Base-by-base conservation (phyloP, 164 flowering plant species). In the Brasenia schreberi region DNA sequence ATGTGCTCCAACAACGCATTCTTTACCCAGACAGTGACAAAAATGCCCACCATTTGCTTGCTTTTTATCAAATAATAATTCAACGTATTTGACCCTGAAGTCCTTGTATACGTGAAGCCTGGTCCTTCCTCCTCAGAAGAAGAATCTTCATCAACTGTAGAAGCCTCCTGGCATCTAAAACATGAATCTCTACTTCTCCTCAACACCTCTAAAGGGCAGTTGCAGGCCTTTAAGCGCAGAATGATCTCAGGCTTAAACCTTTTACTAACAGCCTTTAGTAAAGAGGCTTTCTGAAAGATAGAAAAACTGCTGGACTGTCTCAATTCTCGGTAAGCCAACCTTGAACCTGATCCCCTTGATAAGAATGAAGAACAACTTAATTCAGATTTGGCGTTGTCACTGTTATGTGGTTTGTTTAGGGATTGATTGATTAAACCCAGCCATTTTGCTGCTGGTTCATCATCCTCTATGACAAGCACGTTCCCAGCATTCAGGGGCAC, bases 401-500 rank as follows among this genome's bases (percentile, higher is more conserved):
- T 61, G 19, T n/a, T 52, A 18, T 59, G 53, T 16, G 77, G 63
- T 67, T 75, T 77, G 74, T 90, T 90, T 62, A 90, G 76, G n/a
- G 97, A 79, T 58, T 82, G 84, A 71, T 83, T 82, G 43, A 90
- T 82, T 14, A 88, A 66, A 33, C 78, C 64, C 7, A 90, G 81
- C 97, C 97, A 90, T 73, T 76, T 90, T 18, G 83, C 85, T 2
- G 95, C 95, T 39, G 97, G 90, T 63, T 85, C 90, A 68, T 77
- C 87, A 69, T 90, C 97, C 77, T 90, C 95, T 53, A 84, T 68
- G 5, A 86, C 97, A 19, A 90, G 80, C 23, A 90, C 95, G 73
- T 90, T 90, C 67, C 97, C 97, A 64, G 97, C 97, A 82, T 85
- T 90, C 67, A 90, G 70, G 19, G 97, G 97, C 43, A 90, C 97